Percentiles rank a stretch among this genome's conserved stretches.
These are phyloP conservation scores for Coniella vitis DNA, from an alignment of 2,329 filamentous ascomycete species.

Conservation along the genomic window DNA sequence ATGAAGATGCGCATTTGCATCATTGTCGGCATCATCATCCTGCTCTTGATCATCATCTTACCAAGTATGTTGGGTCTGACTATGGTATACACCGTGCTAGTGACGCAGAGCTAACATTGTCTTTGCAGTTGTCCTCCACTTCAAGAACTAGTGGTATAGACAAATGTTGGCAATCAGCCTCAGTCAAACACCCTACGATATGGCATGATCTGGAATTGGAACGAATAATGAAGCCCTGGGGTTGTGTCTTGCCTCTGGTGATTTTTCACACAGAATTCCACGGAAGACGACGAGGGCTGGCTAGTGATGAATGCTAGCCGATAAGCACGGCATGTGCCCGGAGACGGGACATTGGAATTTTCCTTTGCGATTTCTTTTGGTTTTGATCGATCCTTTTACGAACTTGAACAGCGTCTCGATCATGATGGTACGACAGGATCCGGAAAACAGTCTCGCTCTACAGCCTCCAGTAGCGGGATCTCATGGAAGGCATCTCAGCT, in stretches of 20 bases:
- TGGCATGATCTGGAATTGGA: slow-evolving; percentile 6
- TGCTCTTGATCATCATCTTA: slow-evolving; percentile 90
- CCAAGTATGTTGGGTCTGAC: slow-evolving; percentile 58
- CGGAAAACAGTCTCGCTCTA: slow-evolving; percentile 23
- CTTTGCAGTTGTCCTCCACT: slow-evolving; percentile 16
- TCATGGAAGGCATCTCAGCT: slow-evolving; percentile 1
- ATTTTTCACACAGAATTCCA: not conserved
- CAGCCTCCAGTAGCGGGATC: slow-evolving; percentile 24
- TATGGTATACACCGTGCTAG: not conserved
- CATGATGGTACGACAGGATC: slow-evolving; percentile 22
- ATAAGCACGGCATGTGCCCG: slow-evolving; percentile 3
- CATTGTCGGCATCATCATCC: slow-evolving; percentile 80
- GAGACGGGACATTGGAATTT: slow-evolving; percentile 2
- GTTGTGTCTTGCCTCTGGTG: slow-evolving; percentile 5
- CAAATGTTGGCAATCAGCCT: not conserved
- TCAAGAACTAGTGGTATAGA: slow-evolving; percentile 4
- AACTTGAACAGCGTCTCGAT: slow-evolving; percentile 11
- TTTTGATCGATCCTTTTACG: slow-evolving; percentile 13
- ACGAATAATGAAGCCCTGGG: slow-evolving; percentile 3
- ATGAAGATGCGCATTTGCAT: slow-evolving; percentile 99
- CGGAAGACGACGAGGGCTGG: slow-evolving; percentile 1
- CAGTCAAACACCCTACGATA: slow-evolving; percentile 1
- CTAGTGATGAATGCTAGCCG: not conserved
- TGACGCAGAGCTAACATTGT: not conserved
- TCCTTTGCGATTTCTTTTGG: slow-evolving; percentile 8